Conservation (phyloP, 2,329 filamentous ascomycete species). For the Dichotomopilus funicola region DNA sequence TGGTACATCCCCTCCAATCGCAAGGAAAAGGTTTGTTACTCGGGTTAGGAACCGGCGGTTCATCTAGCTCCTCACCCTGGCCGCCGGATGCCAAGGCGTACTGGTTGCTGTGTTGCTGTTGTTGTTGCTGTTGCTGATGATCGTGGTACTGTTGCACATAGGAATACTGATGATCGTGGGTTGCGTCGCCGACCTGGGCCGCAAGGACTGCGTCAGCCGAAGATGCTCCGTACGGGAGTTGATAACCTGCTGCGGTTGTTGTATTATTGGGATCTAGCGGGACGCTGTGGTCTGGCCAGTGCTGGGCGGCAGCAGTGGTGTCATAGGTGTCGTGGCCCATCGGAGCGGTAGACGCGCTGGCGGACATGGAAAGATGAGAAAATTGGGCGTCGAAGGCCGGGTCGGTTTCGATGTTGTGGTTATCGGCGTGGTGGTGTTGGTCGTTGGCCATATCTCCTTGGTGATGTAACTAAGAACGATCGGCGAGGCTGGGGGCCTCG, state of each 20-base stretch:
- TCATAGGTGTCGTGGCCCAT: background rate
- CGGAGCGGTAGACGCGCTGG: background rate
- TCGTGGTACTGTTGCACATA: no score
- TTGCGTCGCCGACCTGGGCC: no score
- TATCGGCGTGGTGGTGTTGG: background rate
- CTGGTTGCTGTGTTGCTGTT: no score
- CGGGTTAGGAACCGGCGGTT: background rate
- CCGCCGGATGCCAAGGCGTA: background rate
- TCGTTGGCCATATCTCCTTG: conserved; percentile 2
- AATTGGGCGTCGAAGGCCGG: background rate
- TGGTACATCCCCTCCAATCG: background rate
- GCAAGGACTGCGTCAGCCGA: no score
- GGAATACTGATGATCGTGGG: no score
- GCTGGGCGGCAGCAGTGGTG: background rate
- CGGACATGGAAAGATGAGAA: background rate
- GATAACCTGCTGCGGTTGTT: no score
- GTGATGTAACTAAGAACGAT: conserved; percentile 5
- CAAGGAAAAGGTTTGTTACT: background rate
- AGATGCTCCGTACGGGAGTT: no score
- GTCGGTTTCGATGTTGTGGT: background rate
- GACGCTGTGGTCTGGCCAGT: no score
- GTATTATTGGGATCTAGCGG: no score
- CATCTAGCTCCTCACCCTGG: background rate
- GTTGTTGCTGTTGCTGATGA: no score
- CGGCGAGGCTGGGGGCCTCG: background rate